phyloP scores from a whole-genome alignment of 2,329 filamentous ascomycete species.

The Exophiala lecanii-corni region DNA sequence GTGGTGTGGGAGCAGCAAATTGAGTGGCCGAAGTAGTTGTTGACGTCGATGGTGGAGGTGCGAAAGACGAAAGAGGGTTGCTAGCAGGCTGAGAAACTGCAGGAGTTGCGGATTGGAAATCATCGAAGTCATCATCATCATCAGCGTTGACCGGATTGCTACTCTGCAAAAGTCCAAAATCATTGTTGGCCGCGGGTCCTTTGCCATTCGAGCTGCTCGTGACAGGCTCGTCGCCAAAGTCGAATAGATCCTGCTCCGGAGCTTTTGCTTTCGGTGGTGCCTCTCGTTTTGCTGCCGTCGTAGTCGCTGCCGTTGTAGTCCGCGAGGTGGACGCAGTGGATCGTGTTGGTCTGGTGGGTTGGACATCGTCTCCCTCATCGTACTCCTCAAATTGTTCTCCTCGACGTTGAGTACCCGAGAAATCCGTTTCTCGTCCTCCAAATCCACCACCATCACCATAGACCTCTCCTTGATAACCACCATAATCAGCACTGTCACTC shows the following conservation, averaged over 20 bases:
- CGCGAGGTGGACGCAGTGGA: constrained; percentile 9
- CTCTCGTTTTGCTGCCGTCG: constrained; percentile 38
- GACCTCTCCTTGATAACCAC: constrained; percentile 67
- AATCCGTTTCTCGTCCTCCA: constrained; percentile 70
- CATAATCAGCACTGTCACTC: constrained; percentile 57
- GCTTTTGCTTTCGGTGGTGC: constrained; percentile 64
- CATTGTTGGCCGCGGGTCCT: constrained; percentile 34
- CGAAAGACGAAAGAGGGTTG: constrained; percentile 36
- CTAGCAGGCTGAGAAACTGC: constrained; percentile 34
- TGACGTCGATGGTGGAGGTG: constrained; percentile 43
- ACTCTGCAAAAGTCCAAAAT: constrained; percentile 41
- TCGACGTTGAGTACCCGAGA: constrained; percentile 58
- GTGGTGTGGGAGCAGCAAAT: constrained; percentile 76
- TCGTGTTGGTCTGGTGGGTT: constrained; percentile 39
- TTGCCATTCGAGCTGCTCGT: constrained; percentile 43
- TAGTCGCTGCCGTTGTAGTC: constrained; percentile 22
- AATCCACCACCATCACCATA: constrained; percentile 97
- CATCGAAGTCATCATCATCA: constrained; percentile 92
- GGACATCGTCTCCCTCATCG: constrained; percentile 85
- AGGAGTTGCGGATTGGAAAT: constrained; percentile 83
- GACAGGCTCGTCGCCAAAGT: constrained; percentile 71
- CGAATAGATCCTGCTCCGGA: constrained; percentile 88
- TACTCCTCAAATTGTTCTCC: constrained; percentile 90
- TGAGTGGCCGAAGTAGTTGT: constrained; percentile 54
- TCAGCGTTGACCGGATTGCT: constrained; percentile 43